phyloP scores from a whole-genome alignment of 2,329 filamentous ascomycete genomes.

The Aspergillus fumigatus region DNA sequence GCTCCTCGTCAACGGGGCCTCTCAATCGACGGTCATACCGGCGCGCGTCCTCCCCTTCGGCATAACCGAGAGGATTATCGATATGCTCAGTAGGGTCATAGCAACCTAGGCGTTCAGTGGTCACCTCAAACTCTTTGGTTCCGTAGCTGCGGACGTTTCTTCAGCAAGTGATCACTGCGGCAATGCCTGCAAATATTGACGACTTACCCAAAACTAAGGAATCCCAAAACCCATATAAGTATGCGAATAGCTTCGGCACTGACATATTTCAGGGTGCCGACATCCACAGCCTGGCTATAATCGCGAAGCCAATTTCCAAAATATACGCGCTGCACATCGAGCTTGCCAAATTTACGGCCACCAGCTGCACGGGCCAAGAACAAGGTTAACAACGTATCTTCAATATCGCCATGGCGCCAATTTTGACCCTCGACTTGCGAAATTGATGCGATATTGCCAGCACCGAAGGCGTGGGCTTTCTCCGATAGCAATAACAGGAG shows the following conservation, averaged over 20 bases:
- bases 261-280: slow-evolving; percentile 86
- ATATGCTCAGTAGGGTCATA: slow-evolving; percentile 82
- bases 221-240: slow-evolving; percentile 81
- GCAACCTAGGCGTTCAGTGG: slow-evolving; percentile 70
- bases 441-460: slow-evolving; percentile 79
- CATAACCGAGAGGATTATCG: slow-evolving; percentile 76
- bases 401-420: slow-evolving; percentile 88
- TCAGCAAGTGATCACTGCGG: neutral
- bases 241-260: slow-evolving; percentile 88
- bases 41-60: slow-evolving; percentile 79
- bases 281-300: slow-evolving; percentile 91
- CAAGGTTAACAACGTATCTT: slow-evolving; percentile 78
- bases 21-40: slow-evolving; percentile 77
- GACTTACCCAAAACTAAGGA: slow-evolving; percentile 77
- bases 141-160: slow-evolving; percentile 42
- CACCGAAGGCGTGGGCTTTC: slow-evolving; percentile 73
- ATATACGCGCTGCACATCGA: slow-evolving; percentile 84
- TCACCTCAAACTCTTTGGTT: slow-evolving; percentile 81
- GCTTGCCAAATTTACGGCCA: slow-evolving; percentile 81
- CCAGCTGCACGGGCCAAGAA: slow-evolving; percentile 59
- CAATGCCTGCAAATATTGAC: neutral
- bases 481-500: slow-evolving; percentile 63
- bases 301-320: slow-evolving; percentile 95
- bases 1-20: slow-evolving; percentile 71
- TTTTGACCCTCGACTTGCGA: slow-evolving; percentile 80